These are phyloP conservation scores for Stipa capillata DNA, from an alignment of 176 grass and related monocot genomes.

Conservation along the genomic window DNA sequence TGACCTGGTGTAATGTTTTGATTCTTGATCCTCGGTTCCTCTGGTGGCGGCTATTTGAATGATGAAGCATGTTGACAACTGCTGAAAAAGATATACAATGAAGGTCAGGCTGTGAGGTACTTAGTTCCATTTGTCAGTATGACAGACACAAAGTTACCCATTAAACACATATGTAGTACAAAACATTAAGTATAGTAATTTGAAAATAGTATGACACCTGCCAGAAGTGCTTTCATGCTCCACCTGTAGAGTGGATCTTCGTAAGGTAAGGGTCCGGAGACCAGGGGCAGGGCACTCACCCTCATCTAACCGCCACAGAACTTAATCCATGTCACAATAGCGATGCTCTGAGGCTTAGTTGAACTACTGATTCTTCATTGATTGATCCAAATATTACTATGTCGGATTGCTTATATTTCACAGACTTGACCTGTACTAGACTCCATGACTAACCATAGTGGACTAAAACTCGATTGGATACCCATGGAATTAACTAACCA, in stretches of 20 bases:
- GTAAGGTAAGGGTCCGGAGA: not conserved
- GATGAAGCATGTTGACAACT: slow-evolving; percentile 47
- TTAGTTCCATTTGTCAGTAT: not conserved
- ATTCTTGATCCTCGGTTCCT: slow-evolving; percentile 58
- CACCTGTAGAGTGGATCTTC: slow-evolving; percentile 1
- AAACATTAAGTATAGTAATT: not conserved
- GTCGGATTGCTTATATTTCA: not conserved
- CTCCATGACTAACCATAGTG: not conserved
- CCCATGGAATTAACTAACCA: not conserved
- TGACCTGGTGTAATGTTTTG: slow-evolving; percentile 48
- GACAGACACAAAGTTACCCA: not conserved
- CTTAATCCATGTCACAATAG: not conserved
- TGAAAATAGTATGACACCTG: not conserved
- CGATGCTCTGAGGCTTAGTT: not conserved
- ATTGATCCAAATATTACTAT: not conserved
- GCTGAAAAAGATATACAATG: not conserved
- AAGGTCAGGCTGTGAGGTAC: not conserved
- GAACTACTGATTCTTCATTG: not conserved
- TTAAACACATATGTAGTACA: not conserved
- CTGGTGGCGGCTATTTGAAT: slow-evolving; percentile 47
- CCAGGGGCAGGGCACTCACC: not conserved
- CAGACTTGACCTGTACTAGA: not conserved
- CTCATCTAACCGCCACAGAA: too few species aligned
- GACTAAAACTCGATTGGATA: not conserved
- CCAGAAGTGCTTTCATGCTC: not conserved